Evolutionary conservation across 2,329 filamentous ascomycete species (phyloP), one percentile per base, ranked within the genome.

Genomic region (Trichoderma oligosporum): DNA sequence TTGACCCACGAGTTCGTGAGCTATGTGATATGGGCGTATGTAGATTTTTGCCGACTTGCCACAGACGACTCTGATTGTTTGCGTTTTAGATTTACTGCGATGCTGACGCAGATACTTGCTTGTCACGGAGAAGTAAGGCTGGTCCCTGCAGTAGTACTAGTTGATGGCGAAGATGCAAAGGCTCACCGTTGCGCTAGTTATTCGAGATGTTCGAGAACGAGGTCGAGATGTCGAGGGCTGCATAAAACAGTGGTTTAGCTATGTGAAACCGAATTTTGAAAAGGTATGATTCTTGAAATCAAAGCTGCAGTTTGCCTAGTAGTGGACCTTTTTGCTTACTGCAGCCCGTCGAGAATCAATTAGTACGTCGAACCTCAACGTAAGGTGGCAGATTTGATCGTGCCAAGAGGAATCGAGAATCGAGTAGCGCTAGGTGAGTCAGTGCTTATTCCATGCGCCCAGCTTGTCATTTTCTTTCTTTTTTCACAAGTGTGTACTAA

Each of bases 191-290:
- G 35, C 20, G 33, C 1, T 61, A 91, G 88, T 95, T 63, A 77
- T 91, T 35, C 88, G 94, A 67, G 94, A 99, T 73, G 90, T 97
- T 20, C 84, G 84, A 65, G 90, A 96, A 66, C 85, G 94, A 66
- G 93, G 89, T 3, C 83, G 94, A 68, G 93, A 96, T 67, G 88
- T 97, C 57, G 89, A 97, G 69, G 94, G 94, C 38, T 93, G 92
- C 67, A 92, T 99, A 71, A 97, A 97, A 73, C 94, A 99, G 71
- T 99, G 94, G 94, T 97, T 97, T 70, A 78, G 77, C 9, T 99
- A 89, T 69, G 94, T 99, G 41, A 99, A 99, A 73, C 94, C 94
- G 3, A 97, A 97, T 68, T 97, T 95, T 66, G 88, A 93, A 71
- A 90, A 88, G 73, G 81, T 80, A 67, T 56, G 66, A 18, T 8